Evolutionary conservation across 768 basidiomycete genomes (phyloP), one percentile per base, ranked within the genome.

Genomic region (Dendrothele bispora): DNA sequence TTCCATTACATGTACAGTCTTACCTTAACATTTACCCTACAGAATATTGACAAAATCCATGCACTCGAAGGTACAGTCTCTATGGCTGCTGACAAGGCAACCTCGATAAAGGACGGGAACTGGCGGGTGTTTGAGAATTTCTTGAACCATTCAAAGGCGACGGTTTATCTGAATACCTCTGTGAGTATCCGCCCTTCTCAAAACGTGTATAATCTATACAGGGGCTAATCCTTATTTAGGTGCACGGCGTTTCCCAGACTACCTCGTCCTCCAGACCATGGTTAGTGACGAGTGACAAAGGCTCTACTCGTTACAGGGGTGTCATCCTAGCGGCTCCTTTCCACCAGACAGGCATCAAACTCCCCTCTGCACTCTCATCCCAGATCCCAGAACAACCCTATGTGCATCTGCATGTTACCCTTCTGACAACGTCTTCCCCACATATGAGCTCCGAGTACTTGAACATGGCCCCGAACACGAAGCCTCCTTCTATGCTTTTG

Each of bases 281-380:
- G 83, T 69, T 70, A 2, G 64, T 89, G 40, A 66, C 71, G 46
- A 83, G 73, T 43, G 58, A 65, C 12, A 62, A 66, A 17, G 80
- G 82, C 20, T 66, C 72, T 14, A 51, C 63, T 26, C 64, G 74
- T 35, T 94, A 91, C 61, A 80, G 78, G 60, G 83, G 82, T 2
- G 78, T 98, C 47, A 84, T 98, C 59, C 72, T 97, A 45, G 93
- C 94, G 2, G 85, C 91, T 2, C 95, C 95, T 2, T 88, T 83
- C 72, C 83, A 90, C 65, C 80, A 75, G 22, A 77, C 88, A 2
- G 68, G 66, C 12, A 86, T 91, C 52, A 58, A 60, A 5, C 62
- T 88, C 21, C 74, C 84, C 4, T 43, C 62, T 5, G 59, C 76
- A 15, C 62, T 86, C 25, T 60, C 77, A 4, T 63, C 72, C 3